Evolutionary conservation across 345 rosid genomes (phyloP).

Genomic region (Linum trigynum): DNA sequence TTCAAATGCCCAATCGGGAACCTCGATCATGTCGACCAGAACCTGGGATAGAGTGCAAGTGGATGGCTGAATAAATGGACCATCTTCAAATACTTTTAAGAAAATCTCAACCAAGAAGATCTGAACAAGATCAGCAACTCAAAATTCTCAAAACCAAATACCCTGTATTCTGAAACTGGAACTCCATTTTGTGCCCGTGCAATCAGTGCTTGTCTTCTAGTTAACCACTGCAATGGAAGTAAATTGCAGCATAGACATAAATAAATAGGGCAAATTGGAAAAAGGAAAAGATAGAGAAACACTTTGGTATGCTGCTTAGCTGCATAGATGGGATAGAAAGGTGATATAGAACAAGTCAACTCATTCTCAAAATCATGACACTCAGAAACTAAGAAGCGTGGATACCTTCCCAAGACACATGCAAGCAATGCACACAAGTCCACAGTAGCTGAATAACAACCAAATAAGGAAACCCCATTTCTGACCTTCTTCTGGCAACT

Average conservation of each 20-base stretch:
- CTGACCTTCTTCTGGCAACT: conserved; percentile 94
- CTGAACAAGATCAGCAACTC: neutral
- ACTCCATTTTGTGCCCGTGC: conserved; percentile 94
- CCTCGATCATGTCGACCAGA: conserved; percentile 86
- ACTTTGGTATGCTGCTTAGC: neutral
- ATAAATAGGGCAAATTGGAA: conserved; percentile 5
- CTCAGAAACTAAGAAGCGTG: neutral
- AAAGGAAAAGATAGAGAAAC: conserved; percentile 5
- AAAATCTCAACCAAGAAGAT: neutral
- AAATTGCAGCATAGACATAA: neutral
- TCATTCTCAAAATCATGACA: neutral
- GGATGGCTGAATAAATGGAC: neutral
- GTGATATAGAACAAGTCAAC: neutral
- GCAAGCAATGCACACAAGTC: conserved; percentile 74
- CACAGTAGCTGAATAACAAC: conserved; percentile 93
- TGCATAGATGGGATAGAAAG: neutral
- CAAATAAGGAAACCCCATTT: conserved; percentile 98
- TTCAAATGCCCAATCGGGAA: conserved; percentile 99
- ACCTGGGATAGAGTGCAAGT: conserved; percentile 37
- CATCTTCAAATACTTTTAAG: too few species aligned
- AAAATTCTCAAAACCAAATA: conserved; percentile 22
- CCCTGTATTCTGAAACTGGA: conserved; percentile 93
- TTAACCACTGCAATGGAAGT: conserved; percentile 54
- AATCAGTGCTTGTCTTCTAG: conserved; percentile 72
- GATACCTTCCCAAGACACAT: conserved; percentile 73